Base-by-base conservation (phyloP, 768 basidiomycete species). In the Suillus clintonianus region DNA sequence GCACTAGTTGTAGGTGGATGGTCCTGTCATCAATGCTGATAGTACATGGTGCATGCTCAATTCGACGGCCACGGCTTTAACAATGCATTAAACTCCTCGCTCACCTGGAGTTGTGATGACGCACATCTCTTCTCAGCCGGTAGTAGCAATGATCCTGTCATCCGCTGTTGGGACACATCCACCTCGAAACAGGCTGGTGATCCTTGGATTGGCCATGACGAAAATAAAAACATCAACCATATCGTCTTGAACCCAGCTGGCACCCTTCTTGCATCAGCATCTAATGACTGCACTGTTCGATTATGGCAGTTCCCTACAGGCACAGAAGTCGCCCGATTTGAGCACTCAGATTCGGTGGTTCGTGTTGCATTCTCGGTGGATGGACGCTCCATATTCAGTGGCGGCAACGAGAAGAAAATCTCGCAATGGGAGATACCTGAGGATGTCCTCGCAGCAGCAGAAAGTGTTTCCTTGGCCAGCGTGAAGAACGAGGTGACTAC, bases 261-360 rank as follows among this genome's bases (percentile, higher is more conserved):
- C 27, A 27, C 27, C 27, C 27, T 27, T 27, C 27, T 27, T 27
- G 27, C 69, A 0, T 77, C 75, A 1, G 73, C 68, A 2, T 76
- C 75, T 45, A 69, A 66, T 11, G 76, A 76, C 30, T 72, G 67
- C 1, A 69, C 71, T 24, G 69, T 72, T 4, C 72, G 76, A 0
- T 59, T 76, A 2, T 76, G 75, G 75, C 67, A 76, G 24, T 34
- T 70, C 6, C 27, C 39, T 37, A 68, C 68, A 0, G 66, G 70
- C 3, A 36, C 53, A 0, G 71, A 74, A 48, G 67, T 74, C 17
- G 3, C 69, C 1, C 65, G 67, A 0, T 69, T 74, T 19, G 27
- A 47, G 10, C 22, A 22, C 22, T 22, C n/a, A 22, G 22, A 47
- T 22, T 1, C 3, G n/a, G 45, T 10, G 9, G 4, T 47, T 47